Conservation (phyloP, 148 eudicot genomes). For the Persicaria tinctoria region DNA sequence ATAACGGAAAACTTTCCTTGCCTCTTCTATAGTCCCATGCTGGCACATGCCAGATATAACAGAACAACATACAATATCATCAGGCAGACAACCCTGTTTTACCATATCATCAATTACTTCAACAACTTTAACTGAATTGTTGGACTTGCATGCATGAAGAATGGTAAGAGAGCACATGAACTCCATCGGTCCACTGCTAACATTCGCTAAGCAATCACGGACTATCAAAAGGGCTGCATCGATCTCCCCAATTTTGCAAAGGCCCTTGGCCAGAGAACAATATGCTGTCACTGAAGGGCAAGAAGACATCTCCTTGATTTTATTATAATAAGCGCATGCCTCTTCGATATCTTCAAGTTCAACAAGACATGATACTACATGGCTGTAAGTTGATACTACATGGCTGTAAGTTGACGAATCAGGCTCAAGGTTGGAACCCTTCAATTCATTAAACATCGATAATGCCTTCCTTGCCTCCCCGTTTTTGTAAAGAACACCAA, state of each 20-base stretch:
- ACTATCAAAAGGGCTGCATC: conserved; percentile 65
- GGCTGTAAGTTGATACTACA: conserved; percentile 54
- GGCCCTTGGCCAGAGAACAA: conserved; percentile 64
- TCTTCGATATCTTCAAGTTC: conserved; percentile 54
- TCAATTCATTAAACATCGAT: conserved; percentile 51
- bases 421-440: conserved; percentile 40
- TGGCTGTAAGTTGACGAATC: conserved; percentile 57
- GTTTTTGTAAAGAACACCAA: conserved; percentile 48
- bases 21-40: conserved; percentile 85
- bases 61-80: conserved; percentile 53
- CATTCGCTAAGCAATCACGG: conserved; percentile 76
- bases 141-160: conserved; percentile 60
- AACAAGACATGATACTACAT: conserved; percentile 52
- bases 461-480: conserved; percentile 51
- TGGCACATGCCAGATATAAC: conserved; percentile 85
- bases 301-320: conserved; percentile 46
- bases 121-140: conserved; percentile 58
- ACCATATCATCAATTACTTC: conserved; percentile 69
- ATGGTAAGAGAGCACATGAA: conserved; percentile 65
- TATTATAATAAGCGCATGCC: conserved; percentile 63
- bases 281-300: conserved; percentile 68
- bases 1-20: conserved; percentile 53
- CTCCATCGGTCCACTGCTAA: conserved; percentile 59
- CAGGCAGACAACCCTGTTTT: conserved; percentile 47
- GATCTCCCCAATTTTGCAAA: conserved; percentile 61